Base-by-base conservation (phyloP, 768 basidiomycete genomes). In the Holtermanniella nyarrowii region DNA sequence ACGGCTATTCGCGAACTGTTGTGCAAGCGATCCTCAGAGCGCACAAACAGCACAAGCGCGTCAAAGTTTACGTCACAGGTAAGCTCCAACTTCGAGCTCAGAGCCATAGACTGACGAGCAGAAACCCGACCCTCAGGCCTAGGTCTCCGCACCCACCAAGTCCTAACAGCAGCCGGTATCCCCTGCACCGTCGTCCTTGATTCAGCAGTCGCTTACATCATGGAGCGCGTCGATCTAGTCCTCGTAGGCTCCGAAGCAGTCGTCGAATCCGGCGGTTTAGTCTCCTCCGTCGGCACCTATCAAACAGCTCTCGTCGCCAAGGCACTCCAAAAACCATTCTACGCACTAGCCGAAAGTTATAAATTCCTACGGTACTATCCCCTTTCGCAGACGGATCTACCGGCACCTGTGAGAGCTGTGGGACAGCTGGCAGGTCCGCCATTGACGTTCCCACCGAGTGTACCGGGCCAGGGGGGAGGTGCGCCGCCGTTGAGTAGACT, bases 161-260 rank as follows among this genome's bases (percentile, higher is more conserved):
- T 81, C 48, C 77, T 97, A 44, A 84, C 83, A 20, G 82, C 83
- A 37, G 86, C 82, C n/a, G 90, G 90, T 10, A 86, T 99, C 52
- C 90, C 91, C 12, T 88, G 87, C 72, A 88, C 86, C 14, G 84
- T 97, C 49, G 84, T 99, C 11, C 80, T 97, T 53, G 95, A 99
- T 73, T 88, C 88, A 13, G 90, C 93, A 1, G 91, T 97, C 3
- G 88, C 88, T 37, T 97, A 96, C 74, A 82, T 88, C 61, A 96
- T 99, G 85, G 88, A 93, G 58, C 84, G 86, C 61, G 88, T 93
- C 18, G 88, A 93, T 71, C 85, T 93, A 69, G 86, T 93, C 46
- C 79, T 99, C 44, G 90, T 97, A 39, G 95, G 95, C 26, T 90
- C 90, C 39, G 95, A 99, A 75, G 95, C 91, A 5, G 91, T 99